Percentiles rank a stretch among this genome's conserved stretches.
phyloP scores from a whole-genome alignment of 2,329 filamentous ascomycete species.

The Fusarium pseudograminearum region DNA sequence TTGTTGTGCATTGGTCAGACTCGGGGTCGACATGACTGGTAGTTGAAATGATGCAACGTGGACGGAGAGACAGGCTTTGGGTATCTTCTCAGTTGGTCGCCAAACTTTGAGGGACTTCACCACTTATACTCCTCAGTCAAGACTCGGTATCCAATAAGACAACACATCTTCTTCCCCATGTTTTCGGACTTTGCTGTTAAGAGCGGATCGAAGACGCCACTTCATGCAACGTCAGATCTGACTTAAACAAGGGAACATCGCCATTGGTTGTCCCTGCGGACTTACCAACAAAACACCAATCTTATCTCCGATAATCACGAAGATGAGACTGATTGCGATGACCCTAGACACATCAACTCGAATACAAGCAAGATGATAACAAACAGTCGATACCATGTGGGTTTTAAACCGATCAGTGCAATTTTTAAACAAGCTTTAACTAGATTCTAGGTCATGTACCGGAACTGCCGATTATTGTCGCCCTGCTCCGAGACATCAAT shows the following conservation, averaged over 20 bases:
- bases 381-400: background rate
- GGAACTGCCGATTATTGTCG: slow-evolving; percentile 10
- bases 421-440: background rate
- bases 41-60: background rate
- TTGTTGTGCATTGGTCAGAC: slow-evolving; percentile 1
- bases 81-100: too few relatives aligned
- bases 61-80: background rate
- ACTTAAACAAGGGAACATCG: accelerated
- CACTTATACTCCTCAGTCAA: background rate
- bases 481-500: slow-evolving; percentile 11
- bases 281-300: accelerated
- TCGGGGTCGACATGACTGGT: background rate
- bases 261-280: background rate
- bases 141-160: accelerated
- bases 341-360: too few relatives aligned
- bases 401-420: background rate
- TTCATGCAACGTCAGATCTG: background rate
- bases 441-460: slow-evolving; percentile 11
- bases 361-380: background rate
- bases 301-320: background rate
- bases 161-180: too few relatives aligned
- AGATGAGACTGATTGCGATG: background rate
- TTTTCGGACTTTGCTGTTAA: background rate
- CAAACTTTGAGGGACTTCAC: background rate
- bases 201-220: background rate